A percentile compares a stretch with the other conserved stretches of the same genome.
phyloP scores from a whole-genome alignment of 2,329 filamentous ascomycete genomes.

The Arachnomyces sp. region DNA sequence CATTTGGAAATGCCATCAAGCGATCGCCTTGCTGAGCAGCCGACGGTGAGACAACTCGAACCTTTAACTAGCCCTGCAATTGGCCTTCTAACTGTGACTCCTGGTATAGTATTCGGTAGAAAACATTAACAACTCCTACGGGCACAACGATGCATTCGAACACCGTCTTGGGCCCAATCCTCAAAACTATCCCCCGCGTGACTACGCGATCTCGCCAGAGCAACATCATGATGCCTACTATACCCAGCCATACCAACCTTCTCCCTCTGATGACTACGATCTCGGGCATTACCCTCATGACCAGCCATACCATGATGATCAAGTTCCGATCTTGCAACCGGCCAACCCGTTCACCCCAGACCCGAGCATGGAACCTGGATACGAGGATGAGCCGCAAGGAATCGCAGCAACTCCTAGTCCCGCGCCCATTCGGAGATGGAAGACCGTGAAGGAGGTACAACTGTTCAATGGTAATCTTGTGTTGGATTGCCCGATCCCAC shows the following conservation, averaged over 20 bases:
- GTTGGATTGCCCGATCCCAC: constrained; percentile 90
- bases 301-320: constrained; percentile 59
- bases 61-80: not conserved
- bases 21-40: constrained; percentile 75
- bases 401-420: constrained; percentile 41
- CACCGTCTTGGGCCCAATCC: constrained; percentile 39
- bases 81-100: not conserved
- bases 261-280: constrained; percentile 50
- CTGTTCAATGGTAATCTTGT: constrained; percentile 95
- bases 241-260: constrained; percentile 71
- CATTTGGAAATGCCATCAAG: constrained; percentile 64
- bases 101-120: constrained; percentile 58
- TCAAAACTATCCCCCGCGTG: constrained; percentile 45
- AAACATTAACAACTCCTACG: constrained; percentile 57
- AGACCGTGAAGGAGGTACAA: constrained; percentile 98
- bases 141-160: constrained; percentile 56
- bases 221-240: constrained; percentile 84
- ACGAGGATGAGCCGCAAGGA: constrained; percentile 33
- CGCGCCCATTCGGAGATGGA: constrained; percentile 74
- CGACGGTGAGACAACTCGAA: constrained; percentile 59
- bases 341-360: constrained; percentile 54
- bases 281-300: constrained; percentile 48
- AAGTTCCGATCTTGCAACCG: constrained; percentile 67
- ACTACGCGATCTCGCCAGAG: constrained; percentile 73
- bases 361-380: constrained; percentile 23